Evolutionary conservation across 2,329 filamentous ascomycete genomes (phyloP).

Genomic region (Trichoderma sp.): DNA sequence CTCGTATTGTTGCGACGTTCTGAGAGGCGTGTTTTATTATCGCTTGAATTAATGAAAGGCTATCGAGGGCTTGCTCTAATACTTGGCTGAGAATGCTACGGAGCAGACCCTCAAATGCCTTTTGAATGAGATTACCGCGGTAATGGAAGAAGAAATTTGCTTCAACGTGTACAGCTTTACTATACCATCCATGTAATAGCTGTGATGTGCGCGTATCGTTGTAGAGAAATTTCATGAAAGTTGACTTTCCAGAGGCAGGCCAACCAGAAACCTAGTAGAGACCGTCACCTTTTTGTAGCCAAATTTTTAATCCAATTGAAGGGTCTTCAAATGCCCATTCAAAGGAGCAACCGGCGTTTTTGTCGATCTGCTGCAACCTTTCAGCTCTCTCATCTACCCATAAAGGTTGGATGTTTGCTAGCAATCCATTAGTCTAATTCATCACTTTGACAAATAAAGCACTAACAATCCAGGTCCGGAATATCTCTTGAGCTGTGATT

Average conservation of each 20-base stretch:
- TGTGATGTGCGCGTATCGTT: background rate
- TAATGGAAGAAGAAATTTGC: slow-evolving; percentile 17
- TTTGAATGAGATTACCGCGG: background rate
- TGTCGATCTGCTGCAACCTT: background rate
- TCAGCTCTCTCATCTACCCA: background rate
- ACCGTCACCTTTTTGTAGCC: background rate
- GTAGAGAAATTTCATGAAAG: slow-evolving; percentile 11
- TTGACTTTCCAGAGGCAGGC: slow-evolving; percentile 17
- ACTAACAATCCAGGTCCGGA: background rate
- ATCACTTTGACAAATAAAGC: background rate
- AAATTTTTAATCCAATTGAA: background rate
- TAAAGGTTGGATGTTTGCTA: background rate
- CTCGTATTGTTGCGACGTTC: too few species aligned
- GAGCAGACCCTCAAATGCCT: slow-evolving; percentile 1
- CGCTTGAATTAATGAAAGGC: background rate
- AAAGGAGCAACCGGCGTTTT: background rate
- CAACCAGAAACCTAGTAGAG: slow-evolving; percentile 2
- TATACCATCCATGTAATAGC: background rate
- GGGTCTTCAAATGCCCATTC: slow-evolving; percentile 12
- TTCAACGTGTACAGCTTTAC: background rate
- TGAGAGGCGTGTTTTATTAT: background rate
- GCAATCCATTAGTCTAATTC: background rate
- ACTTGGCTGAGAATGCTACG: slow-evolving; percentile 1
- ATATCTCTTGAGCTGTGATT: background rate
- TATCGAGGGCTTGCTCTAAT: background rate